phyloP scores from a whole-genome alignment of 2,329 filamentous ascomycete species.

The Berkeleyomyces basicola region DNA sequence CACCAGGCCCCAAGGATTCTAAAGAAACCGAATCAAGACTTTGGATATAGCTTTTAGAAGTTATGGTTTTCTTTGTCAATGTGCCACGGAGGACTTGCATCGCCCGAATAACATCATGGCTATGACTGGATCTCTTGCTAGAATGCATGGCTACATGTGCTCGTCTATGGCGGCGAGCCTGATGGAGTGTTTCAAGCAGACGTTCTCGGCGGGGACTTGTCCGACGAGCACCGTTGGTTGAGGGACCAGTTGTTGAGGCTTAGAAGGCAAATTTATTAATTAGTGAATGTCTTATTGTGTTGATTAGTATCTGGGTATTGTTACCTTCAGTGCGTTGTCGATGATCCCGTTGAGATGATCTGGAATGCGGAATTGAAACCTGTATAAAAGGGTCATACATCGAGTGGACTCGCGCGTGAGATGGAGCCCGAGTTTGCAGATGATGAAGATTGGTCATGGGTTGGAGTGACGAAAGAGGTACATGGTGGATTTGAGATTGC shows the following conservation, averaged over 20 bases:
- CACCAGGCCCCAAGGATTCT: constrained; percentile 25
- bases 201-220: constrained; percentile 12
- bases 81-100: constrained; percentile 30
- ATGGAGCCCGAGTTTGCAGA: not conserved
- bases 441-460: not conserved
- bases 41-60: constrained; percentile 29
- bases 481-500: not conserved
- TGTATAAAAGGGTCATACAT: not conserved
- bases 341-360: not conserved
- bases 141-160: constrained; percentile 2
- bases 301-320: not conserved
- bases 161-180: not conserved
- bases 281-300: not conserved
- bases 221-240: constrained; percentile 2
- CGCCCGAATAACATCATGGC: constrained; percentile 7
- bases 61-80: constrained; percentile 28
- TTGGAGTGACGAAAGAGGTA: not conserved
- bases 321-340: not conserved
- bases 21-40: constrained; percentile 31
- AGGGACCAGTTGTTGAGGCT: not conserved
- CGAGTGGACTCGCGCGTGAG: not conserved
- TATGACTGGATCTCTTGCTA: not conserved
- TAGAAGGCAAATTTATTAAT: not conserved
- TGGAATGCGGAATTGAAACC: not conserved
- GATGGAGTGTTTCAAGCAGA: not conserved